Evolutionary conservation across 352 stramenopile species (phyloP), one percentile per base, ranked within the genome.

Genomic region (Globisporangium mamillatum): DNA sequence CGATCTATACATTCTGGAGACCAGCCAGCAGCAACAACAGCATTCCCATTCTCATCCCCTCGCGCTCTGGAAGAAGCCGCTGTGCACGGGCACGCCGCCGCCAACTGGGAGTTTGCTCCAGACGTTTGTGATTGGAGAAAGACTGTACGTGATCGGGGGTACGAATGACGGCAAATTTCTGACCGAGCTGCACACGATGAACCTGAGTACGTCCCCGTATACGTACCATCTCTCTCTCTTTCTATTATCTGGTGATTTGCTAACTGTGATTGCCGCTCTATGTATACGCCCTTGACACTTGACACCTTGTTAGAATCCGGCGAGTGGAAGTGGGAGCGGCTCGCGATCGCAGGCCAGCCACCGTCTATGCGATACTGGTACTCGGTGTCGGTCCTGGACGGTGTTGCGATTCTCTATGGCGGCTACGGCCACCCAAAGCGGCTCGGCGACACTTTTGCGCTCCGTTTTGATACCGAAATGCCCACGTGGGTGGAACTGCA

Each of bases 361-460:
- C 81, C 79, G 18, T 87, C 79, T 7, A 89, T 87, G 71, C 78
- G 81, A 25, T 89, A 89, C 61, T 89, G 81, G 81, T 86, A 89
- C 67, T 89, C 81, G 1, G 57, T 87, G 46, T 41, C 70, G 16
- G 70, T 87, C 6, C 29, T 89, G 32, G 71, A 75, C 24, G 78
- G 62, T 12, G 76, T 87, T 50, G 71, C 72, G 25, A 75, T 89
- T 64, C 67, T 89, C 48, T 86, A 86, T 20, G 81, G 81, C 53
- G 81, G 81, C 44, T 89, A 89, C 48, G 79, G 81, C 29, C 81
- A 89, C 27, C 72, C 79, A 5, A 53, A 79, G 36, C 77, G 81
- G 9, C 77, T 89, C 22, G 71, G 72, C 20, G 81, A 89, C 59
- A 84, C 77, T 3, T 87, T 86, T 57, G 81, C 79, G 6, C 76